A percentile compares a stretch with the other conserved stretches of the same genome.
phyloP scores from a whole-genome alignment of 306 rosid species.

The Cucurbita moschata region DNA sequence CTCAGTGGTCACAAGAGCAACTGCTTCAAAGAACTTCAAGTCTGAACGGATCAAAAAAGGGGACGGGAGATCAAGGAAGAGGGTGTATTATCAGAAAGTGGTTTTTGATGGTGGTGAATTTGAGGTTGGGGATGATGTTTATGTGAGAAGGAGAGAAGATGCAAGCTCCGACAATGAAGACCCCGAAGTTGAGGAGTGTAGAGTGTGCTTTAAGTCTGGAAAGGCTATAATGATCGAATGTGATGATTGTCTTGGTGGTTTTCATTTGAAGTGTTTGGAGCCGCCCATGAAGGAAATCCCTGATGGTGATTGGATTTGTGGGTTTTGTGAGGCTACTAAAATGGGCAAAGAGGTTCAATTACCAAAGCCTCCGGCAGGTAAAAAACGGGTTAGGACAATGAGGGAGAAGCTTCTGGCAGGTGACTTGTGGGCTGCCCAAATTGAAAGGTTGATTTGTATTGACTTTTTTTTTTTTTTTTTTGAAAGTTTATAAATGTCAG shows the following conservation, averaged over 20 bases:
- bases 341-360: slow-evolving; percentile 37
- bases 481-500: background rate
- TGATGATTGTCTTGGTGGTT: slow-evolving; percentile 78
- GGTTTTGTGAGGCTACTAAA: slow-evolving; percentile 53
- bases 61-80: slow-evolving; percentile 12
- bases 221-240: slow-evolving; percentile 68
- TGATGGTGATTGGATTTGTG: slow-evolving; percentile 78
- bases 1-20: slow-evolving; percentile 31
- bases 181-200: slow-evolving; percentile 61
- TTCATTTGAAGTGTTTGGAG: slow-evolving; percentile 74
- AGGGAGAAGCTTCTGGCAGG: slow-evolving; percentile 81
- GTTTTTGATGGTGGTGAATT: slow-evolving; percentile 76
- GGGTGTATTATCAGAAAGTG: slow-evolving; percentile 51
- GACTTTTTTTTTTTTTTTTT: background rate
- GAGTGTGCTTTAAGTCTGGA: slow-evolving; percentile 50
- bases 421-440: slow-evolving; percentile 72
- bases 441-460: slow-evolving; percentile 28
- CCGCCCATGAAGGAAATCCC: slow-evolving; percentile 74
- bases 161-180: slow-evolving; percentile 50
- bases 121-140: slow-evolving; percentile 58
- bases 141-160: slow-evolving; percentile 72
- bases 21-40: slow-evolving; percentile 15
- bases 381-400: slow-evolving; percentile 49
- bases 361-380: slow-evolving; percentile 54
- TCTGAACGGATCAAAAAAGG: slow-evolving; percentile 10